Evolutionary conservation across 176 grass and related monocot genomes (phyloP).

Genomic region (Carex parvula): DNA sequence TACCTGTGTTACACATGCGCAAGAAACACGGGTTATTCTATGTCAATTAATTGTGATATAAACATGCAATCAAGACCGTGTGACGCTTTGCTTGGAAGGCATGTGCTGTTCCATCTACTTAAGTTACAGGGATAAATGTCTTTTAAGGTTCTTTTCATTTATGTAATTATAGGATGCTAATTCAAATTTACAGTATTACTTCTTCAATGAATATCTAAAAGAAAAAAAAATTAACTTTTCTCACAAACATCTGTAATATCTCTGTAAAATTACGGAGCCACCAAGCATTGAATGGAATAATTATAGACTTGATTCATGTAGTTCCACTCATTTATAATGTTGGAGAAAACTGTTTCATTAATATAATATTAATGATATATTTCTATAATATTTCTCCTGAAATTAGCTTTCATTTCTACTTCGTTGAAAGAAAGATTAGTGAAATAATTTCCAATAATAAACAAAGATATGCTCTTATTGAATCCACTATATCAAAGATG

Average conservation of each 20-base stretch:
- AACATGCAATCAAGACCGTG: not conserved
- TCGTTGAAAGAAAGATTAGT: not conserved
- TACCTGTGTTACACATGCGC: conserved; percentile 46
- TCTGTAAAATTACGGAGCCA: not conserved
- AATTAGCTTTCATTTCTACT: not conserved
- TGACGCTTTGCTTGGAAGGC: not conserved
- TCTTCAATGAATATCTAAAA: not conserved
- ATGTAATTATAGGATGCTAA: not conserved
- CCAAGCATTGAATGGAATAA: not conserved
- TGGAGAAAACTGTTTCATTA: not conserved
- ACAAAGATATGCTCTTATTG: not conserved
- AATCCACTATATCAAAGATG: not conserved
- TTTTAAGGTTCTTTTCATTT: not conserved
- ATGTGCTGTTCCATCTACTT: not conserved
- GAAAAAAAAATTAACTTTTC: not conserved
- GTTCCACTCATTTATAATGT: not conserved
- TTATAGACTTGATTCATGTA: not conserved
- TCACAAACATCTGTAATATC: not conserved
- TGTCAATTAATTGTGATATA: conserved; percentile 8
- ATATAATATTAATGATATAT: not conserved
- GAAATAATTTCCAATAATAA: not conserved
- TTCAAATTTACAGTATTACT: not conserved
- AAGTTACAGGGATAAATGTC: not conserved
- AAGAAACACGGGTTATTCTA: not conserved
- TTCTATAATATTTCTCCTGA: not conserved